Base-by-base conservation (phyloP, 2,329 filamentous ascomycete genomes). In the Aspergillus ochraceus region DNA sequence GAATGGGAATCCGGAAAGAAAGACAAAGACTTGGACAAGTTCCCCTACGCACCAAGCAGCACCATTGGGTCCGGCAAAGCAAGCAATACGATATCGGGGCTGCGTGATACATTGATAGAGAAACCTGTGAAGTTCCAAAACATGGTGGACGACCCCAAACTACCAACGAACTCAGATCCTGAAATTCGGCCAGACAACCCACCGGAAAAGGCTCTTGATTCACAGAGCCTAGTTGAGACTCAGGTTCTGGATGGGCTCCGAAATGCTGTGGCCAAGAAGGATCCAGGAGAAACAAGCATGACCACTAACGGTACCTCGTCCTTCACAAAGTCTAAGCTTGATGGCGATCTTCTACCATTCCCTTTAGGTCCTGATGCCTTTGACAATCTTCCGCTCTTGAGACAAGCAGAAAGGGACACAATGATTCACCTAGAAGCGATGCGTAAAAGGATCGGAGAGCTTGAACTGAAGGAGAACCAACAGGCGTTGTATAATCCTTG, bases 331-430 rank as follows among this genome's bases (percentile, higher is more conserved):
- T 49, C 50, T 24, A 26, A 20, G 1, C 50, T 54, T 6, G 54
- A 64, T 51, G 58, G 58, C 14, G 49, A 52, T 39, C 52, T 57
- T 19, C 22, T 63, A 10, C 56, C 55, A 0, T 64, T 64, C 10
- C 62, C 62, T 4, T 49, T 63, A 1, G 54, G 50, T 2, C 56
- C 60, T 0, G 60, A 60, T 14, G 55, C 58, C 4, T 57, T 64
- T 5, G 29, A 63, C 11, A 22, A 61, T 32, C 10, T 58, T 14
- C 36, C 36, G 0, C 22, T 64, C 9, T 9, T 64, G 29, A 56
- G 47, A 29, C 50, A 49, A 14, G 58, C 56, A 4, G 26, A 24
- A 3, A 12, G 45, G 12, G 60, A 57, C 8, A 54, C 55, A 10
- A n/a, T 30, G 11, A 29, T 22, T 0, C 60, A 62, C 20, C 22